Base-by-base conservation (phyloP, 441 rosid species). In the Adansonia gregorii region DNA sequence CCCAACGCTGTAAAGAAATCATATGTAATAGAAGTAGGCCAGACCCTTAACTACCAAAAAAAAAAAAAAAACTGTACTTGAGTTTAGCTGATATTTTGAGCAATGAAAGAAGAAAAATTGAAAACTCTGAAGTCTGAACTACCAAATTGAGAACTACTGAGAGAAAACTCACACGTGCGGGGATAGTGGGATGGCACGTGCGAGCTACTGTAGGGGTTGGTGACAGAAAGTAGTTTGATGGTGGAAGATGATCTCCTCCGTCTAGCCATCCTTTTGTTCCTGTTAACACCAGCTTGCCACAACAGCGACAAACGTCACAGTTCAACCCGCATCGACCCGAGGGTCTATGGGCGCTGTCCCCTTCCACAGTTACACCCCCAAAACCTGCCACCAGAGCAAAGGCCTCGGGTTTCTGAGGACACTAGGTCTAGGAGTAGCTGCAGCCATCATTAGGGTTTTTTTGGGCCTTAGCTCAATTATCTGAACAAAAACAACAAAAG, bases 221-320 rank as follows among this genome's bases (percentile, higher is more conserved):
- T 60, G 66, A 86, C 78, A 45, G 91, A 81, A 74, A 89, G 88
- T 59, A 91, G 88, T 72, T 77, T 87, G 85, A 85, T 81, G 85
- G 86, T 77, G 69, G 93, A 85, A 79, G 90, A 81, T 8, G 93
- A 85, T 74, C 95, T 84, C 83, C 95, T 94, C 87, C 85, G 98
- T 83, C 98, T 86, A 11, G 93, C 91, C 95, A 92, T 91, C 85
- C 97, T 92, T 83, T 91, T 92, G 89, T 91, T 90, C 91, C 87
- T 86, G 78, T 85, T 84, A 72, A 90, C 85, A 77, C 90, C 93
- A 83, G 72, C 82, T 78, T 51, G 88, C 78, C 77, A 89, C 79
- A 81, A 85, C 83, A 19, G 75, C 71, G 8, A 72, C 79, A 80
- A 84, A 86, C 39, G 82, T 81, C 85, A 74, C 81, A 86, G 84